phyloP scores from a whole-genome alignment of 2,329 filamentous ascomycete species.

The Triangularia setosa region DNA sequence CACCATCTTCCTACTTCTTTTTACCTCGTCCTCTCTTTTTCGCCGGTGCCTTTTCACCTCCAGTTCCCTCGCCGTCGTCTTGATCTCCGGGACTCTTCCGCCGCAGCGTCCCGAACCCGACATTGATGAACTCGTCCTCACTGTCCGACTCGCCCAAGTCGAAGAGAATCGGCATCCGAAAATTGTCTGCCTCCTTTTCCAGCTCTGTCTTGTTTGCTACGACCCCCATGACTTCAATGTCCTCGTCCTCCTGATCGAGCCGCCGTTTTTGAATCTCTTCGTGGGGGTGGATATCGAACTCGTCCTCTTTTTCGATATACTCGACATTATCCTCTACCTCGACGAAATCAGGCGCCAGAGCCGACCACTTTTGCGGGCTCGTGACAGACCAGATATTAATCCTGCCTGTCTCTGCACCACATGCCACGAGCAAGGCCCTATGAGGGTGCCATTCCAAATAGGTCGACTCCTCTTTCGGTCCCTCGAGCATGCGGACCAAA shows the following conservation, averaged over 20 bases:
- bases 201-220: conserved; percentile 61
- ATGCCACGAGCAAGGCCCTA: conserved; percentile 81
- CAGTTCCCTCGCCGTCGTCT: conserved; percentile 56
- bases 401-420: conserved; percentile 85
- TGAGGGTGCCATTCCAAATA: conserved; percentile 87
- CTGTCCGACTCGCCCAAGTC: conserved; percentile 92
- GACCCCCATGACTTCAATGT: conserved; percentile 77
- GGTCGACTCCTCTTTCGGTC: conserved; percentile 90
- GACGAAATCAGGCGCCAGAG: conserved; percentile 90
- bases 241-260: conserved; percentile 87
- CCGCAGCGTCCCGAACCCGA: conserved; percentile 76
- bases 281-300: conserved; percentile 95
- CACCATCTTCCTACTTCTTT: conserved; percentile 33
- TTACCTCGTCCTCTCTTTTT: conserved; percentile 42
- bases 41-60: conserved; percentile 40
- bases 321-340: conserved; percentile 98
- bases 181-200: conserved; percentile 53
- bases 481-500: conserved; percentile 93
- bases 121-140: conserved; percentile 76
- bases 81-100: conserved; percentile 76
- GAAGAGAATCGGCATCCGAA: conserved; percentile 89
- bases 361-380: conserved; percentile 94
- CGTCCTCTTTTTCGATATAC: conserved; percentile 91
- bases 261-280: conserved; percentile 91
- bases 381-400: conserved; percentile 97